Base-by-base conservation (phyloP, 805 yeast genomes). In the Millerago galiae region DNA sequence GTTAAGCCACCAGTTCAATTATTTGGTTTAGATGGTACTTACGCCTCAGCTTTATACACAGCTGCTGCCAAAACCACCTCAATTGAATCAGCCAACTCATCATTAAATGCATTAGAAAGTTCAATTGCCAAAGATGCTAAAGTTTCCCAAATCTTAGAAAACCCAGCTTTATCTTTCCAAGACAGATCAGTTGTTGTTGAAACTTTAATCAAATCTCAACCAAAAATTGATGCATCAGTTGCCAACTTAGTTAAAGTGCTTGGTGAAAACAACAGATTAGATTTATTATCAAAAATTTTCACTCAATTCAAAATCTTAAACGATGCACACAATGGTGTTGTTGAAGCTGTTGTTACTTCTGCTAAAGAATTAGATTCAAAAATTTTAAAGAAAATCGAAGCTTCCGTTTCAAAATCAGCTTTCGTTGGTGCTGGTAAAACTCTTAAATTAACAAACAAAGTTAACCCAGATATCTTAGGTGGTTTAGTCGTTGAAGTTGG, bases 401-500 rank as follows among this genome's bases (percentile, higher is more conserved):
- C 82, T 53, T 80, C 96, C 47, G 77, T 93, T 58, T 65, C 83
- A 51, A 77, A 73, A 63, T 89, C 96, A 38, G 67, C 75, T 54
- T 83, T 80, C 60, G 95, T 91, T 49, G 96, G 95, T 55, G 67
- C 72, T 44, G 91, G 87, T 58, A 84, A 90, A 76, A 78, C 91
- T 57, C 79, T 93, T 66, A 83, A 83, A 73, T 72, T 93, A 56
- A 70, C 79, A 55, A 91, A 89, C 75, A 74, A 73, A 52, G 85
- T 91, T 50, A 81, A 88, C 72, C 87, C 96, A 51, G 93, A 84
- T 52, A 86, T 93, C 63, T 75, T 86, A 65, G 99, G 99, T 62
- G 99, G 99, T 59, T 78, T 93, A 65, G 72, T 93, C 55, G 95
- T 93, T 47, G 96, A 90, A 70, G 87, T 93, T 58, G 96, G 91